These are phyloP conservation scores for Ensete ventricosum DNA, from an alignment of 176 grass and related monocot genomes.

Conservation along the genomic window DNA sequence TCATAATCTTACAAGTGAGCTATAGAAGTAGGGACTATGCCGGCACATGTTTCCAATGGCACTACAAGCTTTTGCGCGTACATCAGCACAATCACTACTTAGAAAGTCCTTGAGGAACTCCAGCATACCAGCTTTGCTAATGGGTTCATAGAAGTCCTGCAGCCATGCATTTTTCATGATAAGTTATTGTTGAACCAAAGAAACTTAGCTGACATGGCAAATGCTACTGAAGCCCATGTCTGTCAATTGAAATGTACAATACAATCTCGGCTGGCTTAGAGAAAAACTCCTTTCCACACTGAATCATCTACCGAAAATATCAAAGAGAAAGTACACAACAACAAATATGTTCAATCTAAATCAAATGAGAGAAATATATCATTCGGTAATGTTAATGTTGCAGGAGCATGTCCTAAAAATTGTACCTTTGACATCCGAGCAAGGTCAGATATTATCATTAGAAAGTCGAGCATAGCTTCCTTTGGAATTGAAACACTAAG, in stretches of 20 bases:
- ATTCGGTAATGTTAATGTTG: neutral
- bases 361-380: neutral
- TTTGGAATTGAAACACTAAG: conserved; percentile 40
- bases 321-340: neutral
- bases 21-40: conserved; percentile 82
- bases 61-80: conserved; percentile 97
- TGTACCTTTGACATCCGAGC: conserved; percentile 95
- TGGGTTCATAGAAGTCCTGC: conserved; percentile 83
- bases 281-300: neutral
- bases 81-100: conserved; percentile 53
- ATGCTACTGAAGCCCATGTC: neutral
- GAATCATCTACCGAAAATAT: neutral
- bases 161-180: neutral
- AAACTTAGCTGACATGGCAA: no score
- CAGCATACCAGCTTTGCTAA: conserved; percentile 67
- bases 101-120: conserved; percentile 62
- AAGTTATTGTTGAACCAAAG: neutral
- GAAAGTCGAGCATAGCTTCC: conserved; percentile 76
- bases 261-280: neutral
- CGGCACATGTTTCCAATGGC: conserved; percentile 98
- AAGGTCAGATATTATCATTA: conserved; percentile 99
- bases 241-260: neutral
- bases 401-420: neutral
- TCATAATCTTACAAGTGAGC: conserved; percentile 60
- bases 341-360: neutral